Base-by-base conservation (phyloP, 1,284 basidiomycete genomes). In the Amylostereum areolatum region DNA sequence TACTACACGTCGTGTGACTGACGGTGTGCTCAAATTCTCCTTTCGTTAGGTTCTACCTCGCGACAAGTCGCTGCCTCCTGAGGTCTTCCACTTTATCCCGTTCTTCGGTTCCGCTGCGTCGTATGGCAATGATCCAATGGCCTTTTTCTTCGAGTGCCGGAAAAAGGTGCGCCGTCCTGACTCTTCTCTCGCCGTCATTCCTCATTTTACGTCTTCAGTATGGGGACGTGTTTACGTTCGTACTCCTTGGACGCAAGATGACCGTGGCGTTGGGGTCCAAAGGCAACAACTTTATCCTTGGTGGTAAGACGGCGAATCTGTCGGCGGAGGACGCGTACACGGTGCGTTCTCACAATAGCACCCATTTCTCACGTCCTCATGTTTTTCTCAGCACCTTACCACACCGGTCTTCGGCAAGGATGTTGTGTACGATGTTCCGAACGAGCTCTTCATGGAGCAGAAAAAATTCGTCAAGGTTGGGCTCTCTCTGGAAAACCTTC, bases 401-500 rank as follows among this genome's bases (percentile, higher is more conserved):
- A 94, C 90, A 0, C 92, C 92, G 3, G 83, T 95, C 24, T 99
- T 99, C 61, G 97, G 97, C 48, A 94, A 94, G 64, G 94, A 93
- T 48, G 97, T 99, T 43, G 96, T 98, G 4, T 99, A 99, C 67
- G 96, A 98, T 63, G 86, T 93, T 50, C 96, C 97, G 31, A 99
- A 99, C 67, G 88, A 94, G 49, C 76, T 92, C 46, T 85, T 99
- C 66, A 99, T 99, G 96, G 95, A 99, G 65, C 97, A 99, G 69
- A 99, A 99, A 78, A 91, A 89, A 67, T 97, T 99, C 57, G 85
- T 95, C 68, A 97, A 96, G 72, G 86, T 93, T 57, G 95, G 96
- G 39, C 80, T 99, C 7, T 90, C 92, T 6, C 83, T 81, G 24
- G 96, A 99, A 32, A 96, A 97, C 65, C 87, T 99, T 69, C 82